A percentile compares a stretch with the other conserved stretches of the same genome.
These are phyloP conservation scores for Colletotrichum trifolii DNA, from an alignment of 2,329 filamentous ascomycete species.

Conservation along the genomic window DNA sequence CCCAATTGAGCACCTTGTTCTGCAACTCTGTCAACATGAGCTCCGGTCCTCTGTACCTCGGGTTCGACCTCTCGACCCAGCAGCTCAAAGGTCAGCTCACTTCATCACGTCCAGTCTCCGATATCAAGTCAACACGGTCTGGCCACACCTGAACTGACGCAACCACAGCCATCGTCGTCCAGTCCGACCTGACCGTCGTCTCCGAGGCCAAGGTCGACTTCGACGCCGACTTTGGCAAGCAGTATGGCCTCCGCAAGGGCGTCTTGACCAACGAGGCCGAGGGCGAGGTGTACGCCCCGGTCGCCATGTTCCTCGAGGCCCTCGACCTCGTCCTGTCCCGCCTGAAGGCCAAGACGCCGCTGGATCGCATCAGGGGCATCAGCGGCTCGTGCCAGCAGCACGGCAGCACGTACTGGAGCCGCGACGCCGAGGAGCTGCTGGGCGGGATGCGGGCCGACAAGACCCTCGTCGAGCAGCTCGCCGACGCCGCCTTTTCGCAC, in stretches of 20 bases:
- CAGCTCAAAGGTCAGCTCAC: constrained; percentile 82
- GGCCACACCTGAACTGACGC: constrained; percentile 16
- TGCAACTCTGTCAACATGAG: constrained; percentile 21
- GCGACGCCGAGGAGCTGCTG: constrained; percentile 74
- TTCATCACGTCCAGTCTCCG: no score
- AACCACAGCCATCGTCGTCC: constrained; percentile 79
- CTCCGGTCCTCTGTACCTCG: constrained; percentile 78
- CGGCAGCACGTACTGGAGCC: constrained; percentile 94
- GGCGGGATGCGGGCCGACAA: constrained; percentile 67
- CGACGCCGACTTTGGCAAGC: constrained; percentile 79
- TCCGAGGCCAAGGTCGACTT: constrained; percentile 95
- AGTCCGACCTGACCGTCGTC: constrained; percentile 82
- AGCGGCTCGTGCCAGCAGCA: constrained; percentile 97
- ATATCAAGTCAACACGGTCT: not conserved
- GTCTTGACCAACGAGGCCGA: constrained; percentile 85
- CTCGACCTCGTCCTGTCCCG: constrained; percentile 85
- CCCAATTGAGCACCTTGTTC: constrained; percentile 1
- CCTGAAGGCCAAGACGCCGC: constrained; percentile 72
- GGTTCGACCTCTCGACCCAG: constrained; percentile 96
- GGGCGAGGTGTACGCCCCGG: constrained; percentile 91
- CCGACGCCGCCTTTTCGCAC: constrained; percentile 76
- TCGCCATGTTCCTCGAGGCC: constrained; percentile 94
- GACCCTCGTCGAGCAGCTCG: constrained; percentile 78
- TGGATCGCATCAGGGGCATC: constrained; percentile 80
- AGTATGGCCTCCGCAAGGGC: constrained; percentile 87